These are phyloP conservation scores for Leishmania gerbilli DNA, from an alignment of 208 protist species.

Conservation along the genomic window DNA sequence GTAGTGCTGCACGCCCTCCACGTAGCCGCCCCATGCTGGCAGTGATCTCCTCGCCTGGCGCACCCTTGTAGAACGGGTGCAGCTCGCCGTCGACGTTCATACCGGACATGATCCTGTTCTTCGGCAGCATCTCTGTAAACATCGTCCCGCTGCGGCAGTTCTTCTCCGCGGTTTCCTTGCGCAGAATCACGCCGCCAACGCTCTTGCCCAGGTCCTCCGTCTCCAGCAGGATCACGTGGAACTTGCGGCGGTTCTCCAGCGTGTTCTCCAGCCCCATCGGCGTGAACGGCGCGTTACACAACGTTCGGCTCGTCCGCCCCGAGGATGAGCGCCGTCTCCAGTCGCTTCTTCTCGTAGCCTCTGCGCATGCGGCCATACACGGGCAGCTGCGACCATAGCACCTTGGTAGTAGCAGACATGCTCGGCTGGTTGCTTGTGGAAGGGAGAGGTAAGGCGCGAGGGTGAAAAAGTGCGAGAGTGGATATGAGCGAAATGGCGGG, in stretches of 20 bases:
- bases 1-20: constrained; percentile 89
- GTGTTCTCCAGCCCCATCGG: constrained; percentile 90
- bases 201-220: constrained; percentile 85
- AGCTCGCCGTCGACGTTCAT: constrained; percentile 96
- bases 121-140: constrained; percentile 88
- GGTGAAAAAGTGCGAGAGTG: neutral
- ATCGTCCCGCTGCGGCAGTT: constrained; percentile 79
- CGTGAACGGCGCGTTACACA: constrained; percentile 91
- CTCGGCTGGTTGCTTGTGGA: neutral
- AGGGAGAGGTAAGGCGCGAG: neutral
- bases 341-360: constrained; percentile 37
- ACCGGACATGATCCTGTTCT: constrained; percentile 90
- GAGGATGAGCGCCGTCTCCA: constrained; percentile 35
- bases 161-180: constrained; percentile 97
- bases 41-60: constrained; percentile 92
- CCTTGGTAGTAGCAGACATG: constrained; percentile 33
- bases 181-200: constrained; percentile 97
- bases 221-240: constrained; percentile 88
- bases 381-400: constrained; percentile 41
- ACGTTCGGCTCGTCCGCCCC: constrained; percentile 90
- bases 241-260: constrained; percentile 88
- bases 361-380: constrained; percentile 35
- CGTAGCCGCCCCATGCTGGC: constrained; percentile 96
- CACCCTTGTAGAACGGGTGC: constrained; percentile 76
- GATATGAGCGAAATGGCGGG: neutral